Base-by-base conservation (phyloP, 2,329 filamentous ascomycete species). In the Phymatotrichopsis omnivora region DNA sequence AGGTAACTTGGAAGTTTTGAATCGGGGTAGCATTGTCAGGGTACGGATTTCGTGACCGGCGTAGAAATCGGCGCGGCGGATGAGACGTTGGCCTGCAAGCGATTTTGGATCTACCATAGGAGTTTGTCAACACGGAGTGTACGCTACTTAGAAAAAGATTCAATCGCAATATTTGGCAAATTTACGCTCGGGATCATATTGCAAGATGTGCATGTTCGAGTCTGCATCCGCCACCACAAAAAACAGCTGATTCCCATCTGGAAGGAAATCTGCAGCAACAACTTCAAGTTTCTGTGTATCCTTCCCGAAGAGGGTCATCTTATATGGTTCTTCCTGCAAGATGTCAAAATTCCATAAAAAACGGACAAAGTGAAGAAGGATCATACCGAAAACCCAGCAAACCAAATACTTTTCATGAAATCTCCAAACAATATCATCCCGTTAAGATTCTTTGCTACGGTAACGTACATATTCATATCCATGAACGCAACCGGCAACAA, bases 391-490 rank as follows among this genome's bases (percentile, higher is more conserved):
- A 95, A 98, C 0, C 91, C 91, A 0, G 85, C 83, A 56, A 98
- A 93, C 86, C 91, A 96, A 2, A 96, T 71, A 0, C 91, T 91
- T 66, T 94, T 94, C 61, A 91, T 78, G 0, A 82, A 84, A 65
- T 98, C 91, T 0, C 84, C 83, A 66, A 95, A 86, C 61, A 98
- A 71, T 0, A 89, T 87, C 0, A 85, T 93, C 1, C 81, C 78
- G 3, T 78, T 78, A 14, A 98, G 71, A 58, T 85, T 84, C 60
- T 87, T 91, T 42, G 85, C 74, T n/a, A 81, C 77, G 2, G 79
- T 84, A 10, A 94, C 85, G 59, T 94, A 91, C 64, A 84, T 93
- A 65, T 85, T 91, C 78, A 95, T 93, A 60, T 98, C 91, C 72
- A 98, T 82, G 61, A 98, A 98, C 0, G 91, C 91, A 3, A 98